These are phyloP conservation scores for Globisporangium heterothallicum DNA, from an alignment of 352 stramenopile genomes.

Conservation along the genomic window DNA sequence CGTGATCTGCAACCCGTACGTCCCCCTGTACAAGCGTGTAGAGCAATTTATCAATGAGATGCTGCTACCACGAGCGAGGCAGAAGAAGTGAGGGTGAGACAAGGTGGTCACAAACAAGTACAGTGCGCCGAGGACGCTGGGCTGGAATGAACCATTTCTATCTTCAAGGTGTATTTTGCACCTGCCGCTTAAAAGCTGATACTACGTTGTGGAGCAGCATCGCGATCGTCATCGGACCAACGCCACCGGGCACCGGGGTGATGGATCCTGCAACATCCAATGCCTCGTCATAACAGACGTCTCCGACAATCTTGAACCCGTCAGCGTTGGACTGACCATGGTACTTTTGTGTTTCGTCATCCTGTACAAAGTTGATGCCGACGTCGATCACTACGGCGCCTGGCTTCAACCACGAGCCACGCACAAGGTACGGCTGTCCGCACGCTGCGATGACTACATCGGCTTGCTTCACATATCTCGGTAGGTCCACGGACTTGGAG, in stretches of 20 bases:
- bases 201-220: conserved; percentile 92
- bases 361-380: conserved; percentile 97
- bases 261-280: conserved; percentile 84
- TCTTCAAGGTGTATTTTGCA: conserved; percentile 25
- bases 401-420: conserved; percentile 95
- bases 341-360: conserved; percentile 32
- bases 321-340: conserved; percentile 53
- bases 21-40: conserved; percentile 67
- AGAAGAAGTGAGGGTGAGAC: conserved; percentile 47
- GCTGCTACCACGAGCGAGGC: conserved; percentile 60
- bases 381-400: conserved; percentile 98
- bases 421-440: conserved; percentile 93
- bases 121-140: conserved; percentile 5
- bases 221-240: conserved; percentile 98
- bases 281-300: conserved; percentile 92
- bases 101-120: too few relatives aligned
- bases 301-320: conserved; percentile 96
- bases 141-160: not conserved
- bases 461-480: conserved; percentile 83
- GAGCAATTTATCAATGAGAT: conserved; percentile 77
- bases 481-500: conserved; percentile 90
- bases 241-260: conserved; percentile 96
- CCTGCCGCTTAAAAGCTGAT: conserved; percentile 62
- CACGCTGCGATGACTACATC: conserved; percentile 98
- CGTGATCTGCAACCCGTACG: conserved; percentile 76